A percentile compares a stretch with the other conserved stretches of the same genome.
Evolutionary conservation across 192 early-diverging fungal species (phyloP).

Genomic region (Umbelopsis isabellina): DNA sequence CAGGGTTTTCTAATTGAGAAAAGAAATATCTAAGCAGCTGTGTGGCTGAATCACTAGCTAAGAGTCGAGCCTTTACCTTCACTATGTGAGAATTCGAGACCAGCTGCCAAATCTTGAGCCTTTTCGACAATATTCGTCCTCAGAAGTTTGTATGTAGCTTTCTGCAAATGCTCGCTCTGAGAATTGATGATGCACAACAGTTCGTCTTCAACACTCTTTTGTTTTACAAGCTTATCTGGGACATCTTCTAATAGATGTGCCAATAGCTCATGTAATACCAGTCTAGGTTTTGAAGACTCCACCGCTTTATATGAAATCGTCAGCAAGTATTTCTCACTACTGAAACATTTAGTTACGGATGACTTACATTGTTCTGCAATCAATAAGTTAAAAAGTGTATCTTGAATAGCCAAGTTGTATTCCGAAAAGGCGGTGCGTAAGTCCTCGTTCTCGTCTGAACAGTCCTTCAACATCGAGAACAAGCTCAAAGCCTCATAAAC

Average conservation of each 20-base stretch:
- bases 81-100: slow-evolving; percentile 39
- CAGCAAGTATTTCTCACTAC: not conserved
- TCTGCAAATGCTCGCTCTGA: slow-evolving; percentile 45
- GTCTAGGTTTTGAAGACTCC: slow-evolving; percentile 12
- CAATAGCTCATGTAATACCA: slow-evolving; percentile 29
- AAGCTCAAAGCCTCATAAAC: slow-evolving; percentile 26
- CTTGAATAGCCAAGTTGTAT: slow-evolving; percentile 10
- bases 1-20: not conserved
- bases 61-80: slow-evolving; percentile 18
- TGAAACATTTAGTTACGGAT: not conserved
- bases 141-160: slow-evolving; percentile 39
- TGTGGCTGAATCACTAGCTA: not conserved
- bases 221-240: slow-evolving; percentile 20
- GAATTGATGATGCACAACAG: slow-evolving; percentile 22
- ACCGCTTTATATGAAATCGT: not conserved
- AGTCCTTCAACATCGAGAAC: slow-evolving; percentile 4
- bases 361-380: slow-evolving; percentile 14
- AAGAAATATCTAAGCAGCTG: not conserved
- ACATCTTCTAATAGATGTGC: slow-evolving; percentile 25
- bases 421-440: not conserved
- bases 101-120: slow-evolving; percentile 36
- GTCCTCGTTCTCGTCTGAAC: slow-evolving; percentile 20
- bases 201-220: slow-evolving; percentile 1
- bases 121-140: slow-evolving; percentile 25
- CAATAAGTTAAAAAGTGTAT: not conserved